Evolutionary conservation across 2,329 filamentous ascomycete species (phyloP).

Genomic region (Trichophyton schoenleinii): DNA sequence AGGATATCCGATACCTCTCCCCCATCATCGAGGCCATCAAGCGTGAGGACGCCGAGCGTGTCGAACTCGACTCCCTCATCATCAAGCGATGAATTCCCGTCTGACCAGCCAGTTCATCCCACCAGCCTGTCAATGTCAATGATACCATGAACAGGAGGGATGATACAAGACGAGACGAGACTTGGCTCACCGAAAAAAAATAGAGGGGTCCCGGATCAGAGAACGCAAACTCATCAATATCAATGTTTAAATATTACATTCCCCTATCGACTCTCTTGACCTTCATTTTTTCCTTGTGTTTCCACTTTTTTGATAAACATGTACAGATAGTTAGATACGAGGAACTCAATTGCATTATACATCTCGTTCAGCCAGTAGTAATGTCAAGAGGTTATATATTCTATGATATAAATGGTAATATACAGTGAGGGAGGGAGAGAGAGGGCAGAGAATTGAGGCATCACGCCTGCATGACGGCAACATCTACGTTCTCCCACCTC

Average conservation of each 20-base stretch:
- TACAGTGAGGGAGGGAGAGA: not conserved
- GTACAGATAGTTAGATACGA: constrained; percentile 3
- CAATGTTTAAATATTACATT: constrained; percentile 1
- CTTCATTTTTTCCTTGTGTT: not conserved
- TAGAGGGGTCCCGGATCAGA: not conserved
- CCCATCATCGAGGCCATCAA: constrained; percentile 58
- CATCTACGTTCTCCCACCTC: constrained; percentile 68
- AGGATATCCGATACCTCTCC: constrained; percentile 56
- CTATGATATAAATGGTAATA: too few relatives aligned
- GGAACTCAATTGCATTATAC: too few relatives aligned
- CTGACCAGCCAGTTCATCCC: not conserved
- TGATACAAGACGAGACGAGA: not conserved
- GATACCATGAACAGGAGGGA: not conserved
- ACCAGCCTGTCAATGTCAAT: not conserved
- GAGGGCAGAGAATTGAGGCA: not conserved
- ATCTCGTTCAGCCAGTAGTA: too few relatives aligned
- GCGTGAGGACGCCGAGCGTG: constrained; percentile 52
- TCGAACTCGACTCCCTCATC: constrained; percentile 55
- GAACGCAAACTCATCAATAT: not conserved
- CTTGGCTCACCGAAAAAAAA: not conserved
- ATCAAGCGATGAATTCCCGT: constrained; percentile 30
- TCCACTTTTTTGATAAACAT: constrained; percentile 7
- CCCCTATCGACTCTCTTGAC: not conserved
- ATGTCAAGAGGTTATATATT: too few relatives aligned
- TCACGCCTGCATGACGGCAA: constrained; percentile 37